Conservation (phyloP, 371 early-diverging fungal genomes). For the Chytridium lagenaria region DNA sequence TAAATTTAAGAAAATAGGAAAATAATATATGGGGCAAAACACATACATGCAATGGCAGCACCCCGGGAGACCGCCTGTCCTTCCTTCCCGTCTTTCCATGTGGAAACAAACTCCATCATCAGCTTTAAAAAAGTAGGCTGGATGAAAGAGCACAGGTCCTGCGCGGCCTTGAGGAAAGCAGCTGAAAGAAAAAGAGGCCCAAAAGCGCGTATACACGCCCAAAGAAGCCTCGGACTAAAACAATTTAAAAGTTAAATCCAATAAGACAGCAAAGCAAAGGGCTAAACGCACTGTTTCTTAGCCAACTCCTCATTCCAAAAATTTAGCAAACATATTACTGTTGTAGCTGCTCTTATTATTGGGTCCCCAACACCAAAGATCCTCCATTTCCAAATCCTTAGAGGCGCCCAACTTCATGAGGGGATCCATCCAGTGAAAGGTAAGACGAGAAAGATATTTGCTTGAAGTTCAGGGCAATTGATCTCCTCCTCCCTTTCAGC, state of each 20-base stretch:
- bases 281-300: slow-evolving; percentile 63
- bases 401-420: slow-evolving; percentile 82
- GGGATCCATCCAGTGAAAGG: slow-evolving; percentile 92
- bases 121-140: slow-evolving; percentile 81
- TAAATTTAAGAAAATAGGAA: not conserved
- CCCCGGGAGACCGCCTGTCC: slow-evolving; percentile 46
- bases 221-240: slow-evolving; percentile 70
- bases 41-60: slow-evolving; percentile 58
- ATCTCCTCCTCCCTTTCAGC: slow-evolving; percentile 53
- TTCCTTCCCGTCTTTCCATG: slow-evolving; percentile 38
- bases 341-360: slow-evolving; percentile 71
- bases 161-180: slow-evolving; percentile 75
- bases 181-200: slow-evolving; percentile 76
- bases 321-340: slow-evolving; percentile 68
- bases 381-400: slow-evolving; percentile 77
- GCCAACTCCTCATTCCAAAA: slow-evolving; percentile 62
- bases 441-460: slow-evolving; percentile 85
- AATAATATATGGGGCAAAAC: not conserved
- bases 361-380: slow-evolving; percentile 76
- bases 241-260: not conserved
- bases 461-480: slow-evolving; percentile 74
- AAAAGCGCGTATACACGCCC: slow-evolving; percentile 67
- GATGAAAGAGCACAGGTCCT: slow-evolving; percentile 83
- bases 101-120: slow-evolving; percentile 59
- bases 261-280: slow-evolving; percentile 32